phyloP scores from a whole-genome alignment of 805 yeast genomes.

The Ogataea chonburiensis region DNA sequence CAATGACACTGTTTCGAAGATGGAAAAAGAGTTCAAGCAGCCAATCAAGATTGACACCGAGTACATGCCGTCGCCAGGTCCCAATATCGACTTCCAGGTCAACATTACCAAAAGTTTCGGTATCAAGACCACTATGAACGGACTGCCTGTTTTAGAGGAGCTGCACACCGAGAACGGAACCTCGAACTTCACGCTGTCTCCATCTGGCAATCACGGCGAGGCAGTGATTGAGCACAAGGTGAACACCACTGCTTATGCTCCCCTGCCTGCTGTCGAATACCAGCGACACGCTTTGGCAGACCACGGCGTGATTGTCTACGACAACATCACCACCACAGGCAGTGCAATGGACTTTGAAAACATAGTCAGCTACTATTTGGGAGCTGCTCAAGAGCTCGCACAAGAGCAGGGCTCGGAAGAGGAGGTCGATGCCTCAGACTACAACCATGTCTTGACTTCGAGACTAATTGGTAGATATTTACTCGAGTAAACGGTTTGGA shows the following conservation, averaged over 20 bases:
- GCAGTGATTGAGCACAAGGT: conserved; percentile 39
- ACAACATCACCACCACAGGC: conserved; percentile 22
- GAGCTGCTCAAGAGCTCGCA: background rate
- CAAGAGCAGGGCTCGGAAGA: background rate
- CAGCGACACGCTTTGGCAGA: conserved; percentile 34
- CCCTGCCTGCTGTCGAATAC: conserved; percentile 26
- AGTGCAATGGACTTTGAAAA: background rate
- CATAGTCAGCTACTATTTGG: background rate
- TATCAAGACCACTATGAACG: conserved; percentile 21
- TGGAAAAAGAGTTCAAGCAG: conserved; percentile 24
- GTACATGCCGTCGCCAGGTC: conserved; percentile 21
- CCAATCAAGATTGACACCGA: conserved; percentile 33
- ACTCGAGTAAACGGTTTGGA: background rate
- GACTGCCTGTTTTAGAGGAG: conserved; percentile 26
- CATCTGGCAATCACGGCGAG: conserved; percentile 47
- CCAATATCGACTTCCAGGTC: conserved; percentile 32
- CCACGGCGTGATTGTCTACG: conserved; percentile 33
- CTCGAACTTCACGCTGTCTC: conserved; percentile 41
- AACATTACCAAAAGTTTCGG: conserved; percentile 27
- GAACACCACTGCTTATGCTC: conserved; percentile 23
- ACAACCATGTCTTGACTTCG: background rate
- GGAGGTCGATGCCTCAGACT: background rate
- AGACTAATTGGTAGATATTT: conserved; percentile 3
- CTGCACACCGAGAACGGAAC: conserved; percentile 43
- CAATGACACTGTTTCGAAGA: conserved; percentile 19